Conservation (phyloP, 176 grass and related monocot species). For the Saccharum officinarum region DNA sequence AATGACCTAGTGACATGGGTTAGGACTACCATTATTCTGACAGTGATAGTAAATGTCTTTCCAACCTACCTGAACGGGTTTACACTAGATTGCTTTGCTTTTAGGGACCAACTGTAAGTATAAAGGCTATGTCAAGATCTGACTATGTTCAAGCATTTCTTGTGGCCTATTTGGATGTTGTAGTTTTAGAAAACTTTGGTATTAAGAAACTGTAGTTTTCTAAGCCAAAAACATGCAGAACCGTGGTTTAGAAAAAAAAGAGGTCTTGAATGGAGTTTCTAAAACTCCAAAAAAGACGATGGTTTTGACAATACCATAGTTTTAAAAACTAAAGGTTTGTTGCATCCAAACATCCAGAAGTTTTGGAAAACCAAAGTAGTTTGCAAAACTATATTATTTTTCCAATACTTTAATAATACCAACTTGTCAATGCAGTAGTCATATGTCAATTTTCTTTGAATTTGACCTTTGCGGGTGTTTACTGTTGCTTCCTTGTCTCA, state of each 20-base stretch:
- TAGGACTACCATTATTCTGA: background rate
- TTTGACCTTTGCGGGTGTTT: background rate
- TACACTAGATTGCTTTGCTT: background rate
- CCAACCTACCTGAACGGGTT: background rate
- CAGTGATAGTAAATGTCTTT: background rate
- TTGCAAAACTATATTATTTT: background rate
- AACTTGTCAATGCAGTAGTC: background rate
- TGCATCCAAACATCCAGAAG: background rate
- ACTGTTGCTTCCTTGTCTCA: background rate
- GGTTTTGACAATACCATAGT: background rate
- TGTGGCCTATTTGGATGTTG: background rate
- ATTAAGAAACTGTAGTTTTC: background rate
- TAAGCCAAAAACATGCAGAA: background rate
- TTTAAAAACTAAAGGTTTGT: background rate
- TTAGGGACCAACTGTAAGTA: background rate
- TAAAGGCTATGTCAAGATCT: background rate
- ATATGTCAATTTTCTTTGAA: background rate
- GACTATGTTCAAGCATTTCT: background rate
- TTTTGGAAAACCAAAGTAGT: background rate
- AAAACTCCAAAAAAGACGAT: background rate
- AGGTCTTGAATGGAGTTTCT: background rate
- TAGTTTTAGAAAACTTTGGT: background rate
- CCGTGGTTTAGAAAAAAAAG: background rate
- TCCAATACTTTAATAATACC: background rate
- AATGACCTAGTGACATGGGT: background rate